A percentile compares a stretch with the other conserved stretches of the same genome.
Conservation (phyloP, 2,329 filamentous ascomycete genomes). For the Hymenoscyphus scutula region DNA sequence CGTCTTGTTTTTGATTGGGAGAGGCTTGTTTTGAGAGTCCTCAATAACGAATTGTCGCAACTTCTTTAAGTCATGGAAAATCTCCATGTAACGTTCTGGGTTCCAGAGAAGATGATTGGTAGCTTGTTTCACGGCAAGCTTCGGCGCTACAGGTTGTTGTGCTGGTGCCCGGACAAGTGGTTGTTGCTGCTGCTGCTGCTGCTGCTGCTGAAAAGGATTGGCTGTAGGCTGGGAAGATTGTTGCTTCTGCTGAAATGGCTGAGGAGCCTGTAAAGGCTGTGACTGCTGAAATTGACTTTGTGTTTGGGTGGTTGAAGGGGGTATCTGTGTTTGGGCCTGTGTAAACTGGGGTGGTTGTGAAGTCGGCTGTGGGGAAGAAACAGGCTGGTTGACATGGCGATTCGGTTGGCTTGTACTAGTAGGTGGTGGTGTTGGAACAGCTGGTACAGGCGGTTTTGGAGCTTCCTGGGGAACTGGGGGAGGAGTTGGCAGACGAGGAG, state of each 20-base stretch:
- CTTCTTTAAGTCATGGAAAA: slow-evolving; percentile 67
- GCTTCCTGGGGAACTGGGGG: slow-evolving; percentile 11
- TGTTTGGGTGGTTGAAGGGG: not conserved
- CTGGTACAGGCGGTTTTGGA: slow-evolving; percentile 1
- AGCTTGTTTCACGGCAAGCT: not conserved
- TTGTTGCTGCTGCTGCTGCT: slow-evolving; percentile 9
- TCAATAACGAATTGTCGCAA: slow-evolving; percentile 51
- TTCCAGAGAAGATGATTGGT: slow-evolving; percentile 33
- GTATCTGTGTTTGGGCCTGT: not conserved
- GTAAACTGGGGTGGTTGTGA: not conserved
- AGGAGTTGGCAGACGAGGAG: slow-evolving; percentile 26
- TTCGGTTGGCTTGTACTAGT: not conserved
- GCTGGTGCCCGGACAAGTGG: not conserved
- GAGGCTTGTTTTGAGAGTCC: slow-evolving; percentile 48
- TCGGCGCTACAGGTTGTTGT: not conserved
- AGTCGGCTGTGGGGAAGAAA: not conserved
- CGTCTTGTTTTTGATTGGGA: slow-evolving; percentile 58
- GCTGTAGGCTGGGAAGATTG: slow-evolving; percentile 4
- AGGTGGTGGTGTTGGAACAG: slow-evolving; percentile 4
- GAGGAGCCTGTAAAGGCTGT: not conserved
- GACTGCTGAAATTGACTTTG: not conserved
- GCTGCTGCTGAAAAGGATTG: slow-evolving; percentile 8
- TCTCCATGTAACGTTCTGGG: slow-evolving; percentile 46
- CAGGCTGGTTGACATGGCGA: not conserved
- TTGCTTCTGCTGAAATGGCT: slow-evolving; percentile 1